These are phyloP conservation scores for Oxytropis ochrocephala DNA, from an alignment of 306 rosid genomes.

Conservation along the genomic window DNA sequence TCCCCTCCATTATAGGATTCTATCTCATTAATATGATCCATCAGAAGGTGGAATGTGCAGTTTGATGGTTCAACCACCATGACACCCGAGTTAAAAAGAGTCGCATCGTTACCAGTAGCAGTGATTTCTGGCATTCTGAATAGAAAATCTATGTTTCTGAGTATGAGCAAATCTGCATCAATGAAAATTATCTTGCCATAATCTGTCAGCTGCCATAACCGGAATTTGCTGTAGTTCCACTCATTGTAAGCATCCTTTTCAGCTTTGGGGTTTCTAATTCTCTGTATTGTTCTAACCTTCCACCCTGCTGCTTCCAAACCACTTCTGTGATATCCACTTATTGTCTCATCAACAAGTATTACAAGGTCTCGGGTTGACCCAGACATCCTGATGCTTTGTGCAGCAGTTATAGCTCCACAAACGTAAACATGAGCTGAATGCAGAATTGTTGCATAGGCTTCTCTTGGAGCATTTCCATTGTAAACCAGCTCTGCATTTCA, in stretches of 20 bases:
- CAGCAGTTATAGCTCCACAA: constrained; percentile 94
- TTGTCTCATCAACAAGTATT: constrained; percentile 83
- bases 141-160: constrained; percentile 76
- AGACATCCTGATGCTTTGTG: constrained; percentile 86
- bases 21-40: constrained; percentile 77
- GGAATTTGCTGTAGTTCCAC: constrained; percentile 97
- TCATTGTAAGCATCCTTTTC: constrained; percentile 95
- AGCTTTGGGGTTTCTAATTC: constrained; percentile 93
- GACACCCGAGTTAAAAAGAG: constrained; percentile 96
- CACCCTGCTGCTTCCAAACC: constrained; percentile 96
- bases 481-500: constrained; percentile 52
- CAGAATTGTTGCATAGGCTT: constrained; percentile 94
- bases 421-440: constrained; percentile 93
- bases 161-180: constrained; percentile 81
- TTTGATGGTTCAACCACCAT: constrained; percentile 97
- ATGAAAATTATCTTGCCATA: constrained; percentile 94
- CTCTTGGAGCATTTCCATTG: constrained; percentile 55
- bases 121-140: constrained; percentile 87
- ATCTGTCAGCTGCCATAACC: constrained; percentile 89
- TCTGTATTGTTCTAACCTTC: constrained; percentile 73
- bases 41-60: constrained; percentile 76
- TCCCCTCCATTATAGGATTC: constrained; percentile 97
- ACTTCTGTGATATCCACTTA: constrained; percentile 70
- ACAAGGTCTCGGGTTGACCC: constrained; percentile 88
- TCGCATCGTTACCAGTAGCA: constrained; percentile 84